Base-by-base conservation (phyloP, 2,329 filamentous ascomycete genomes). In the Madurella mycetomatis region DNA sequence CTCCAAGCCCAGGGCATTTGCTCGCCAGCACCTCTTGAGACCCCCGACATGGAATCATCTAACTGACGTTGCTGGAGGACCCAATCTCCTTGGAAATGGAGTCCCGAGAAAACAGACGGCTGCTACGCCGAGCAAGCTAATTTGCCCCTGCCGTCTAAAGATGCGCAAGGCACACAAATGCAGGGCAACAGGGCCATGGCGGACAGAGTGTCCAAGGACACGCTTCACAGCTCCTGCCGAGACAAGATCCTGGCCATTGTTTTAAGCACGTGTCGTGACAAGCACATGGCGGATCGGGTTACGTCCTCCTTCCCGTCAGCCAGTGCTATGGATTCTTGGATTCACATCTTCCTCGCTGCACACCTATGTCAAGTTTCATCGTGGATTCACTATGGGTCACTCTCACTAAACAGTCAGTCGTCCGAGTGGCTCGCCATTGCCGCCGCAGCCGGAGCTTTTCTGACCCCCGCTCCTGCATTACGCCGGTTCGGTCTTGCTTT, bases 231-330 rank as follows among this genome's bases (percentile, higher is more conserved):
- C 19, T 69, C 76, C 5, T 75, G 72, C 17, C 77, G 84, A 3
- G 86, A 90, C 66, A 78, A 77, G 45, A 77, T 88, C 1, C 71
- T 90, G 52, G 83, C 80, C 11, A 76, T 88, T 54, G 79, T 88
- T 1, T 70, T 89, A 37, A 75, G 77, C 47, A 82, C 79, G 4
- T 85, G 80, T 61, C 79, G 77, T 45, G 73, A 72, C 40, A 73
- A 73, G 58, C 70, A 70, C 62, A 78, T 68, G 70, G 77, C 69
- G 68, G 77, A 65, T 55, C 77, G 73, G 47, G 79, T 82, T 17
- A 81, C 78, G 16, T 79, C 76, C 1, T 84, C 83, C 0, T 87
- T 87, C 58, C 83, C 83, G 0, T 82, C 81, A 1, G 75, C 81
- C 16, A 78, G 82, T 18, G 67, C 83, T 2, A 72, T 87, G 56